These are phyloP conservation scores for Talaromyces sp. DNA, from an alignment of 2,329 filamentous ascomycete genomes.

Conservation along the genomic window DNA sequence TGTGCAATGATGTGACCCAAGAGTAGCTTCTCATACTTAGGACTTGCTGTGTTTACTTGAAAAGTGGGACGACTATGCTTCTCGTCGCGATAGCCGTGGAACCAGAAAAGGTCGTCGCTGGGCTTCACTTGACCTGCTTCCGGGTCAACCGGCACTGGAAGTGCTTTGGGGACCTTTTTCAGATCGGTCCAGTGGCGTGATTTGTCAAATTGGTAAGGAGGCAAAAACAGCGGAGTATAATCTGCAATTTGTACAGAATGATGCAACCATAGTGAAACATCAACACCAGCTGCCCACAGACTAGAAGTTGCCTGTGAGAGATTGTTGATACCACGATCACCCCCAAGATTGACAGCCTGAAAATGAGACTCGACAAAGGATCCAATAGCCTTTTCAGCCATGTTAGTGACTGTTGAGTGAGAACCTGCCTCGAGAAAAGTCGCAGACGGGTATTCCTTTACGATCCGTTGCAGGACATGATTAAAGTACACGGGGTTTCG, in stretches of 20 bases:
- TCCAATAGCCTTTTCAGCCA: neutral
- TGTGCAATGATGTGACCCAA: slow-evolving; percentile 39
- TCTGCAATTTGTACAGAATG: slow-evolving; percentile 25
- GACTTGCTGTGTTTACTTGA: slow-evolving; percentile 32
- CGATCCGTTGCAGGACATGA: neutral
- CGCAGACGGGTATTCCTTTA: neutral
- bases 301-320: slow-evolving; percentile 39
- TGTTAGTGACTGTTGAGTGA: neutral
- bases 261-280: slow-evolving; percentile 30
- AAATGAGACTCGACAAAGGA: neutral
- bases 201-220: neutral
- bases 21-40: slow-evolving; percentile 35
- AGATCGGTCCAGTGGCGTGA: neutral
- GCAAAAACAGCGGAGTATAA: neutral
- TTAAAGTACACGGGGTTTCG: neutral
- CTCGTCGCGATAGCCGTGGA: neutral
- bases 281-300: slow-evolving; percentile 23
- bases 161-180: neutral
- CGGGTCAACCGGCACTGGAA: neutral
- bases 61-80: neutral
- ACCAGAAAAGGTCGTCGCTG: neutral
- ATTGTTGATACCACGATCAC: slow-evolving; percentile 21
- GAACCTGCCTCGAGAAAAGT: neutral
- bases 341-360: neutral
- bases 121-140: neutral